Evolutionary conservation across 2,329 filamentous ascomycete species (phyloP), one percentile per base, ranked within the genome.

Genomic region (Beauveria varroae): DNA sequence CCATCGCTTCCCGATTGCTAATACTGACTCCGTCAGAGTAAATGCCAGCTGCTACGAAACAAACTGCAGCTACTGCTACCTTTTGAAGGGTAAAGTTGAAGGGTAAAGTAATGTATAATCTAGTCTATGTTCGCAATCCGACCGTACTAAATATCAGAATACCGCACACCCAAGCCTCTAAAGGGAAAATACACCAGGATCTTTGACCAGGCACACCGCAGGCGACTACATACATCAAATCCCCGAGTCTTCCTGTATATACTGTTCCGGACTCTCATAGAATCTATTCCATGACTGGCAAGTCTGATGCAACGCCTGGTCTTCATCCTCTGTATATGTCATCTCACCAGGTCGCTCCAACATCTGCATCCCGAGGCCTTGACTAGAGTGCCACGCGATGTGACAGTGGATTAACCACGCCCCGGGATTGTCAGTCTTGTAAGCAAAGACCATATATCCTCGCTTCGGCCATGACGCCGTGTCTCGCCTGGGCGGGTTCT

Each of bases 381-480:
- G 51, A n/a, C 18, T 86, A 83, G 70, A 87, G 79, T 2, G 81
- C 78, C 47, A 80, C 81, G 67, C 87, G 86, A 65, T 85, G 81
- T 68, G 87, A 84, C 75, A 82, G 78, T 79, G 83, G 87, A 67
- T 87, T 85, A 64, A 87, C 83, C 63, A 82, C 85, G 10, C 84
- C 5, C 50, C 50, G 0, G 50, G 50, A n/a, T 53, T 53, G 26
- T 77, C 73, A 0, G 76, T 75, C 66, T 79, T 70, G 64, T 81
- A 79, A 2, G 78, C 79, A 58, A 83, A 71, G 22, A 81, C 76
- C 5, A 81, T 61, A 68, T 78, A 78, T 0, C 80, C 80, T 10
- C 66, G 64, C 1, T 66, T 68, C 1, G 75, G 75, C 3, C 84
- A 72, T 64, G 79, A 75, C 7, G 80, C 79, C 2, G 80, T 78